Conservation (phyloP, 1,284 basidiomycete species). For the Leccinum proximum region DNA sequence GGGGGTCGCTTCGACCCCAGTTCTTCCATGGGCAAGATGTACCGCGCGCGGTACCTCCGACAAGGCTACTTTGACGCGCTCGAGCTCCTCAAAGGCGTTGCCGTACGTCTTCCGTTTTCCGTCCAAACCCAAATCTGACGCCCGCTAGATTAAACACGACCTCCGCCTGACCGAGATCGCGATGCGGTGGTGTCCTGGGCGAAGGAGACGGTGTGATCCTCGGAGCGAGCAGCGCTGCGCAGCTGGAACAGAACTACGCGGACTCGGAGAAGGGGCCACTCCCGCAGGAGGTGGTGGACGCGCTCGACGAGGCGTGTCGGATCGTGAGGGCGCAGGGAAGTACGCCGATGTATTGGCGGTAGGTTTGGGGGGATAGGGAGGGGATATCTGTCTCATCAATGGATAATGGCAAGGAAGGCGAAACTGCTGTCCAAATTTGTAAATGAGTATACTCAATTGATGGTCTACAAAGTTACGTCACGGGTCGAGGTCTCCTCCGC, state of each 20-base stretch:
- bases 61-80: conserved; percentile 46
- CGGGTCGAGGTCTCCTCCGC: neutral
- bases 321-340: conserved; percentile 38
- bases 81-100: conserved; percentile 36
- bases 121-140: neutral
- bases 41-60: conserved; percentile 43
- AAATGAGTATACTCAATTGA: neutral
- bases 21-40: conserved; percentile 35
- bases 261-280: conserved; percentile 47
- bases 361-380: conserved; percentile 8
- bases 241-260: conserved; percentile 36
- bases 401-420: neutral
- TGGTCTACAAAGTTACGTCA: no score
- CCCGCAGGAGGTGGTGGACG: conserved; percentile 46
- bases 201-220: conserved; percentile 40
- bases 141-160: conserved; percentile 34
- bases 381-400: neutral
- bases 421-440: neutral
- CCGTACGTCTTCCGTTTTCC: conserved; percentile 23
- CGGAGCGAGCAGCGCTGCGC: conserved; percentile 37
- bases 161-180: conserved; percentile 44
- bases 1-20: conserved; percentile 36
- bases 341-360: conserved; percentile 51
- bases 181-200: conserved; percentile 43
- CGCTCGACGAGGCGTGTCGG: conserved; percentile 48